A percentile compares a stretch with the other conserved stretches of the same genome.
Evolutionary conservation across 1,284 basidiomycete species (phyloP).

Genomic region (Meripilus lineatus): DNA sequence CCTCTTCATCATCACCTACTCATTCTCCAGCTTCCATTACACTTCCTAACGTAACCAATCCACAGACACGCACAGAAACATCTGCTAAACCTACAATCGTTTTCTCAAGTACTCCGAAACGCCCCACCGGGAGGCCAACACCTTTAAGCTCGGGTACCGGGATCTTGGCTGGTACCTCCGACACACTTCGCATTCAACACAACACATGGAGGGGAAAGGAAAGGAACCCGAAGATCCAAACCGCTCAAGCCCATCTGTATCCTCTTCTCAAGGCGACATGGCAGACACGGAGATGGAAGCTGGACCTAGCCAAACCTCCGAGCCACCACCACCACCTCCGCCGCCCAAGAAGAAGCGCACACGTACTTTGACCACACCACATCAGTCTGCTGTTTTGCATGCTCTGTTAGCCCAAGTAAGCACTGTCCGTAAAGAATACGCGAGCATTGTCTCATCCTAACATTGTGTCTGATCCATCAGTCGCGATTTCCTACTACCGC

Average conservation of each 20-base stretch:
- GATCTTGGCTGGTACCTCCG: not conserved
- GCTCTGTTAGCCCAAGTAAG: constrained; percentile 73
- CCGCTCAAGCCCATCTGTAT: constrained; percentile 27
- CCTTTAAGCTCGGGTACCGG: not conserved
- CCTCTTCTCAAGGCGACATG: constrained; percentile 31
- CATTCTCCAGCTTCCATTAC: constrained; percentile 6
- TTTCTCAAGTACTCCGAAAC: not conserved
- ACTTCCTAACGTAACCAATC: constrained; percentile 2
- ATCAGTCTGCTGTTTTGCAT: constrained; percentile 78
- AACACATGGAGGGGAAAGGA: constrained; percentile 12
- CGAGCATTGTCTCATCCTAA: too few relatives aligned
- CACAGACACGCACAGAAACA: constrained; percentile 8
- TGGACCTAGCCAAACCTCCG: constrained; percentile 20
- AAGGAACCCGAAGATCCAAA: constrained; percentile 13
- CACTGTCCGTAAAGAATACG: constrained; percentile 6
- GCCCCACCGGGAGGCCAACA: not conserved
- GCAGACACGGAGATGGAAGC: constrained; percentile 29
- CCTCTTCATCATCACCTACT: constrained; percentile 8
- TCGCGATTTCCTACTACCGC: constrained; percentile 83
- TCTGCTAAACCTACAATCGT: not conserved
- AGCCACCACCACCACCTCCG: constrained; percentile 13
- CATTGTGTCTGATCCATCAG: constrained; percentile 37
- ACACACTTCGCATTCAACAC: constrained; percentile 9
- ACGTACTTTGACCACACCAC: constrained; percentile 75
- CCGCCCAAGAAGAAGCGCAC: constrained; percentile 73